A percentile compares a stretch with the other conserved stretches of the same genome.
Conservation (phyloP, 257 asterid species). For the Solanum acaule region DNA sequence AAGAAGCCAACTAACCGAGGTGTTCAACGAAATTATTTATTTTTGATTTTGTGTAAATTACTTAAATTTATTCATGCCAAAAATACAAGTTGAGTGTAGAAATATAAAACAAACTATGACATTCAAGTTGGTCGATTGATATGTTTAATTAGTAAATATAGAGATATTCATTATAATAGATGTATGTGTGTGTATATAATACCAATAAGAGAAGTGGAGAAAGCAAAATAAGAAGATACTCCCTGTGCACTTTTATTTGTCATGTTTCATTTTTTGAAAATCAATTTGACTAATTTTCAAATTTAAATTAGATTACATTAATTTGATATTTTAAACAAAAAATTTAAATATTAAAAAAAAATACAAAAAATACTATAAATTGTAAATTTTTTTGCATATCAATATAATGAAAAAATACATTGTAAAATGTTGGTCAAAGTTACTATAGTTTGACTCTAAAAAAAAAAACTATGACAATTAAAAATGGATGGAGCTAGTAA, state of each 20-base stretch:
- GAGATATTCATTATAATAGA: neutral
- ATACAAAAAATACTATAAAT: too few species aligned
- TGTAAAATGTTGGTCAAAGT: too few species aligned
- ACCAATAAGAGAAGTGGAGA: neutral
- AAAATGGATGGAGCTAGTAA: too few species aligned
- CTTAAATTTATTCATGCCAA: neutral
- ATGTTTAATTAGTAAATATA: neutral
- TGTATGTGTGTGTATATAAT: neutral
- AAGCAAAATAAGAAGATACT: neutral
- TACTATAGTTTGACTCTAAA: too few species aligned
- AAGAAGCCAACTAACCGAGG: neutral
- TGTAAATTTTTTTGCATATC: too few species aligned
- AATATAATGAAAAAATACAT: too few species aligned
- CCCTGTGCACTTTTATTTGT: too few species aligned
- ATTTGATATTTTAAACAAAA: neutral
- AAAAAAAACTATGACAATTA: too few species aligned
- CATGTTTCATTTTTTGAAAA: too few species aligned
- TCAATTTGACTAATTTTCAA: too few species aligned
- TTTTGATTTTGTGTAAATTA: neutral
- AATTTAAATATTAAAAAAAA: neutral
- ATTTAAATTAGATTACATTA: too few species aligned
- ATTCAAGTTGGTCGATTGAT: neutral
- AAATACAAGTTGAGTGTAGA: neutral
- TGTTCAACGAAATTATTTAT: neutral
- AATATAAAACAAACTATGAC: neutral